These are phyloP conservation scores for Beauveria brongniartii DNA, from an alignment of 2,329 filamentous ascomycete genomes.

Conservation along the genomic window DNA sequence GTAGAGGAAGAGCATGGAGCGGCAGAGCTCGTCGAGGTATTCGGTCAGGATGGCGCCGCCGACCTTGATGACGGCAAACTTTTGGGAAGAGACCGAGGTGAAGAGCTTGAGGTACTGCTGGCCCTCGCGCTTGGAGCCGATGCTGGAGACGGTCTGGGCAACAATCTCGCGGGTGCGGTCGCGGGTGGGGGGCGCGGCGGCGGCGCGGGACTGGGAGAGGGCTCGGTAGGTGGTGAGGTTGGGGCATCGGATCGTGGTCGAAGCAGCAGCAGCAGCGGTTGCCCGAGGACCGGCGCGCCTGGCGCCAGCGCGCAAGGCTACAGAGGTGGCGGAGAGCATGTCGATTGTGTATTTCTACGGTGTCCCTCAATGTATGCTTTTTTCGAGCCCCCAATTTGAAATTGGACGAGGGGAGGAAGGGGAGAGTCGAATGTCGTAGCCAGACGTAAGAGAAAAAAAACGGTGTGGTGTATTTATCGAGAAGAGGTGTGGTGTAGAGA, in stretches of 20 bases:
- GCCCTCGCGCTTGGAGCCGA: slow-evolving; percentile 91
- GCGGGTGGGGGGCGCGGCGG: slow-evolving; percentile 13
- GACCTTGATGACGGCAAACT: slow-evolving; percentile 98
- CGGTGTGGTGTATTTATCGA: background rate
- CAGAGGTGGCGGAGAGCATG: slow-evolving; percentile 37
- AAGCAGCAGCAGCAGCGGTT: slow-evolving; percentile 16
- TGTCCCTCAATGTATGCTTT: slow-evolving; percentile 10
- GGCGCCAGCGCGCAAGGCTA: slow-evolving; percentile 35
- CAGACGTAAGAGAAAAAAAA: background rate
- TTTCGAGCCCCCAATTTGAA: slow-evolving; percentile 16
- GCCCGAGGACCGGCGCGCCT: slow-evolving; percentile 31
- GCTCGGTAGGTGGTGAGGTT: slow-evolving; percentile 17
- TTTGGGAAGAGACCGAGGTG: slow-evolving; percentile 90
- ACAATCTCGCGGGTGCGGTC: slow-evolving; percentile 30
- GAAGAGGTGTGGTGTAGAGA: background rate
- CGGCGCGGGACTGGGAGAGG: slow-evolving; percentile 8
- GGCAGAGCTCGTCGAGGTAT: slow-evolving; percentile 84
- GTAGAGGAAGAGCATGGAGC: slow-evolving; percentile 83
- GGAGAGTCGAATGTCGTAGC: background rate
- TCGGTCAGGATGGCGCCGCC: slow-evolving; percentile 94
- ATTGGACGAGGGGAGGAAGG: background rate
- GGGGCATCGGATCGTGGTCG: slow-evolving; percentile 18
- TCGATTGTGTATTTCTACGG: background rate
- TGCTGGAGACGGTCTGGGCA: slow-evolving; percentile 70
- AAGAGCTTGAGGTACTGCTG: slow-evolving; percentile 98